Evolutionary conservation across 2,329 filamentous ascomycete genomes (phyloP).

Genomic region (Tolypocladium sp.): DNA sequence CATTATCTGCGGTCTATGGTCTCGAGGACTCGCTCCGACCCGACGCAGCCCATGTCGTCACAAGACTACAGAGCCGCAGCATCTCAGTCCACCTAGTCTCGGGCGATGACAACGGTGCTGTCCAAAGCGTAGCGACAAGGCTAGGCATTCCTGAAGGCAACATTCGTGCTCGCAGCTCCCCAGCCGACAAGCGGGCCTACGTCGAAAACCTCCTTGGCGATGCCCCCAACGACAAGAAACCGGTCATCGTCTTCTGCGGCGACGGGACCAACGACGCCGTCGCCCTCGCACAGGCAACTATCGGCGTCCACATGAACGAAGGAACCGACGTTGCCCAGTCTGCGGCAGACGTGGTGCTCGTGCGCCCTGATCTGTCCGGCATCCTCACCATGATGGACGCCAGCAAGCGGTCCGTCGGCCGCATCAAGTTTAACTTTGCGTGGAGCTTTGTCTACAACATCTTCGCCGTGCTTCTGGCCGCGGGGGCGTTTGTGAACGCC

Average conservation of each 20-base stretch:
- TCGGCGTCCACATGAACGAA: conserved; percentile 60
- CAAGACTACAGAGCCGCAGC: conserved; percentile 23
- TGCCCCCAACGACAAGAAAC: neutral
- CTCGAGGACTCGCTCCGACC: conserved; percentile 36
- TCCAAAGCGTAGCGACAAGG: conserved; percentile 26
- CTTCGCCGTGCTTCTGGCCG: conserved; percentile 56
- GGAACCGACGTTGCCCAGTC: conserved; percentile 55
- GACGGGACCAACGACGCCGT: conserved; percentile 75
- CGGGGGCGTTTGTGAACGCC: conserved; percentile 50
- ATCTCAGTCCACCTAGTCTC: conserved; percentile 40
- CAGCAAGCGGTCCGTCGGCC: conserved; percentile 29
- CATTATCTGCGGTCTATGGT: conserved; percentile 30
- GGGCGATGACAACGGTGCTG: conserved; percentile 44
- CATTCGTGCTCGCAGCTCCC: conserved; percentile 32
- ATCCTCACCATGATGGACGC: conserved; percentile 51
- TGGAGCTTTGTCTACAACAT: conserved; percentile 66
- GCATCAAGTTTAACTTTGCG: conserved; percentile 58
- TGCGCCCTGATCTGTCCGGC: conserved; percentile 45
- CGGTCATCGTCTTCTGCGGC: neutral
- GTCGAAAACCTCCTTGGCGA: conserved; percentile 25
- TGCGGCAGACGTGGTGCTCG: conserved; percentile 61
- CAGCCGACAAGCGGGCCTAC: conserved; percentile 36
- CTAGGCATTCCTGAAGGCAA: conserved; percentile 29
- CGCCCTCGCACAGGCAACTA: conserved; percentile 59
- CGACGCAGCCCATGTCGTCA: conserved; percentile 28